Evolutionary conservation across 345 rosid genomes (phyloP).

Genomic region (Salix brachista): DNA sequence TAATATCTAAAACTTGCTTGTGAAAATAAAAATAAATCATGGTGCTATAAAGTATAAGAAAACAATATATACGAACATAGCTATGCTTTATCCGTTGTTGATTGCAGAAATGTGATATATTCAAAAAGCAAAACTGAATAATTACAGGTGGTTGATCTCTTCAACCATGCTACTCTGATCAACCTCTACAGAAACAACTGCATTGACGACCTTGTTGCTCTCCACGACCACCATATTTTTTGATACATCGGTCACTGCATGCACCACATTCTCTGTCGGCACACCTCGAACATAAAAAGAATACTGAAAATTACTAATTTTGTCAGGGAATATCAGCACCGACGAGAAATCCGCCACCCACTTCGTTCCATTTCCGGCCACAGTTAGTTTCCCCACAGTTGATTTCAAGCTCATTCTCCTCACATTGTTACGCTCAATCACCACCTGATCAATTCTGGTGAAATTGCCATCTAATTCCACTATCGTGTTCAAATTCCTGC

Average conservation of each 20-base stretch:
- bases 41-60: no score
- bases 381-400: slow-evolving; percentile 39
- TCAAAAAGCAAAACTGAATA: no score
- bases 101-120: no score
- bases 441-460: slow-evolving; percentile 45
- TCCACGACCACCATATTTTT: slow-evolving; percentile 56
- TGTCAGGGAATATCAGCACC: slow-evolving; percentile 52
- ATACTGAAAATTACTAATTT: slow-evolving; percentile 53
- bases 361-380: slow-evolving; percentile 49
- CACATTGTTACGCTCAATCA: slow-evolving; percentile 53
- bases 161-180: slow-evolving; percentile 44
- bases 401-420: slow-evolving; percentile 56
- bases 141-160: slow-evolving; percentile 7
- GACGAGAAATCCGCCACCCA: slow-evolving; percentile 64
- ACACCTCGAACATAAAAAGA: slow-evolving; percentile 35
- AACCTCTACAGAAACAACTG: slow-evolving; percentile 49
- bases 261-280: slow-evolving; percentile 16
- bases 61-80: no score
- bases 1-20: no score
- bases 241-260: slow-evolving; percentile 47
- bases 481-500: slow-evolving; percentile 29
- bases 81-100: no score
- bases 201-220: slow-evolving; percentile 47
- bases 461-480: slow-evolving; percentile 57
- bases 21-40: no score